A percentile compares a stretch with the other conserved stretches of the same genome.
Conservation (phyloP, 768 basidiomycete genomes). For the Tricholoma matsutake region DNA sequence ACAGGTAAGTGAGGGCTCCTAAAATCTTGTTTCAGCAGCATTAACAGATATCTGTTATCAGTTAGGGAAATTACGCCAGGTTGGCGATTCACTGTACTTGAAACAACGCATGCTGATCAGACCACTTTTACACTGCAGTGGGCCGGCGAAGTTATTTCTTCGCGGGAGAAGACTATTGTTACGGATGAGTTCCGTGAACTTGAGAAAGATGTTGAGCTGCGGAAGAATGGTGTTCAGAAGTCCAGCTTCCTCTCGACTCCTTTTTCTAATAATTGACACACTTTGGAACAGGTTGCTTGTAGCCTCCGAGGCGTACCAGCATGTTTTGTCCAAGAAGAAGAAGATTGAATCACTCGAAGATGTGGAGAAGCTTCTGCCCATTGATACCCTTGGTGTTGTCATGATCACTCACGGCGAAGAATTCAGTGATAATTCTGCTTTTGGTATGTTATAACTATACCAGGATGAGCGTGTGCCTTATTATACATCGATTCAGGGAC, state of each 20-base stretch:
- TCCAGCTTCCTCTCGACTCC: slow-evolving; percentile 23
- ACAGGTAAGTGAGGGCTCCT: slow-evolving; percentile 41
- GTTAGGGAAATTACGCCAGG: slow-evolving; percentile 81
- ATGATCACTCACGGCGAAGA: slow-evolving; percentile 87
- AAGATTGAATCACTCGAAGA: slow-evolving; percentile 59
- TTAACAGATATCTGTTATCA: slow-evolving; percentile 23
- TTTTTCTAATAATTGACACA: not conserved
- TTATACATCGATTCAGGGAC: slow-evolving; percentile 43
- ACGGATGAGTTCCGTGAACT: slow-evolving; percentile 79
- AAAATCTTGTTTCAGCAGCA: not conserved
- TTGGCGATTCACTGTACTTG: slow-evolving; percentile 22
- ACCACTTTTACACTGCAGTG: slow-evolving; percentile 51
- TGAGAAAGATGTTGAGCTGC: slow-evolving; percentile 80
- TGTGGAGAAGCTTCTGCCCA: slow-evolving; percentile 66
- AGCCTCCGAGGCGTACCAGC: slow-evolving; percentile 71
- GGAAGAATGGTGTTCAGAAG: slow-evolving; percentile 71
- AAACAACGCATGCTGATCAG: slow-evolving; percentile 21
- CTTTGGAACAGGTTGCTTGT: slow-evolving; percentile 52
- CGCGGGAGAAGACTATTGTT: slow-evolving; percentile 74
- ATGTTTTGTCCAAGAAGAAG: slow-evolving; percentile 73
- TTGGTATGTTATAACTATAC: slow-evolving; percentile 40
- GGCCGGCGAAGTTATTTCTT: slow-evolving; percentile 87
- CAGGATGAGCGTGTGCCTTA: not conserved
- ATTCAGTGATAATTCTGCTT: slow-evolving; percentile 72
- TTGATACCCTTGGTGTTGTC: slow-evolving; percentile 79